These are phyloP conservation scores for Arachis hypogaea DNA, from an alignment of 306 rosid genomes.

Conservation along the genomic window DNA sequence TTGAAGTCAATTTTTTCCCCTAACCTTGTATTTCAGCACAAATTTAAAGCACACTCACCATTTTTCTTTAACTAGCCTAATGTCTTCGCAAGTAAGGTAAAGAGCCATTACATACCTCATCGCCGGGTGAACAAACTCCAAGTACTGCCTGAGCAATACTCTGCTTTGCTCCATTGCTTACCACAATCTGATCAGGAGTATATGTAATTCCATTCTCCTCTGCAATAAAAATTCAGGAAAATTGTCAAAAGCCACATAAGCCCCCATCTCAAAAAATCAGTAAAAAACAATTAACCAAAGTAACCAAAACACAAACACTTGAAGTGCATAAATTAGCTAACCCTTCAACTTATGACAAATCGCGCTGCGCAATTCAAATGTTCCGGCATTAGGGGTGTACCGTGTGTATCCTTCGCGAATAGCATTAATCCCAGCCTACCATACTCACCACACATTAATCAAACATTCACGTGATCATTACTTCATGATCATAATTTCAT, in stretches of 20 bases:
- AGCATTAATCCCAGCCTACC: slow-evolving; percentile 84
- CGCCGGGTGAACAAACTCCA: slow-evolving; percentile 85
- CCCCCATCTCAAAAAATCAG: background rate
- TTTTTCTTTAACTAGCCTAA: background rate
- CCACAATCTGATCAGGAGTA: slow-evolving; percentile 71
- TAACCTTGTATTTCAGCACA: background rate
- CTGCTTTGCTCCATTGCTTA: slow-evolving; percentile 94
- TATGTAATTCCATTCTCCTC: slow-evolving; percentile 85
- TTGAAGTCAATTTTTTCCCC: background rate
- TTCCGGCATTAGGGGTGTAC: slow-evolving; percentile 80
- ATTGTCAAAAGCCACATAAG: background rate
- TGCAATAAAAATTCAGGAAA: slow-evolving; percentile 29
- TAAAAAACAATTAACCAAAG: background rate
- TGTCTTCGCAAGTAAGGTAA: background rate
- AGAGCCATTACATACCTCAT: slow-evolving; percentile 57
- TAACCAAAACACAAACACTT: no score
- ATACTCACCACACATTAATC: slow-evolving; percentile 15
- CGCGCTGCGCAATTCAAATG: slow-evolving; percentile 76
- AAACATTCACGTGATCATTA: background rate
- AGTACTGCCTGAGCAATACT: slow-evolving; percentile 73
- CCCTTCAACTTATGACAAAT: slow-evolving; percentile 80
- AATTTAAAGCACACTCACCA: background rate
- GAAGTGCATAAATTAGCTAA: slow-evolving; percentile 7
- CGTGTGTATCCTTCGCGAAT: slow-evolving; percentile 78
- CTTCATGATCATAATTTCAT: background rate